Evolutionary conservation across 2,329 filamentous ascomycete species (phyloP).

Genomic region (Fusarium sp.): DNA sequence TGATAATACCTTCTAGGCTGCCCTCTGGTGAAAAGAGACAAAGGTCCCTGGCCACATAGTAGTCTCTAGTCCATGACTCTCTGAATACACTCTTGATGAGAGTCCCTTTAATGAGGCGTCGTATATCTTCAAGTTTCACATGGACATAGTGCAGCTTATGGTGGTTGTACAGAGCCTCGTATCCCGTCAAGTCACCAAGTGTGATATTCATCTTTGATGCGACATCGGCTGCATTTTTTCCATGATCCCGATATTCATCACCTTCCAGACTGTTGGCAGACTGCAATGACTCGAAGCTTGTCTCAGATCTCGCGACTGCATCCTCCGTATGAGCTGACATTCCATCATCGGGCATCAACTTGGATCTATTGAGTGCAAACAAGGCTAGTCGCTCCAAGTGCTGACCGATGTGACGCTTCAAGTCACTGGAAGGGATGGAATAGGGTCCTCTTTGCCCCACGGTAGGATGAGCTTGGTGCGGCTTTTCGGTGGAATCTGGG

Average conservation of each 20-base stretch:
- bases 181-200: rapidly evolving
- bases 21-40: not conserved
- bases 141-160: not conserved
- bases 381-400: not conserved
- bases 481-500: rapidly evolving
- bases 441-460: not conserved
- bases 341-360: not conserved
- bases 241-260: not conserved
- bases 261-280: not conserved
- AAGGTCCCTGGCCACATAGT: too few species aligned
- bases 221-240: not conserved
- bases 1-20: not conserved
- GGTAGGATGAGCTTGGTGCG: too few species aligned
- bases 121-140: not conserved
- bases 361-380: not conserved
- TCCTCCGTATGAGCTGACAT: not conserved
- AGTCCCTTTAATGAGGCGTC: rapidly evolving
- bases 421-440: not conserved
- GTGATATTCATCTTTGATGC: not conserved
- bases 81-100: not conserved
- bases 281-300: not conserved
- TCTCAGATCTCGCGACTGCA: not conserved
- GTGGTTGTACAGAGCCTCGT: not conserved
- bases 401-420: not conserved
- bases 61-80: too few species aligned